A percentile compares a stretch with the other conserved stretches of the same genome.
Conservation (phyloP, 768 basidiomycete genomes). For the Chalciporus sphaerocephalus region DNA sequence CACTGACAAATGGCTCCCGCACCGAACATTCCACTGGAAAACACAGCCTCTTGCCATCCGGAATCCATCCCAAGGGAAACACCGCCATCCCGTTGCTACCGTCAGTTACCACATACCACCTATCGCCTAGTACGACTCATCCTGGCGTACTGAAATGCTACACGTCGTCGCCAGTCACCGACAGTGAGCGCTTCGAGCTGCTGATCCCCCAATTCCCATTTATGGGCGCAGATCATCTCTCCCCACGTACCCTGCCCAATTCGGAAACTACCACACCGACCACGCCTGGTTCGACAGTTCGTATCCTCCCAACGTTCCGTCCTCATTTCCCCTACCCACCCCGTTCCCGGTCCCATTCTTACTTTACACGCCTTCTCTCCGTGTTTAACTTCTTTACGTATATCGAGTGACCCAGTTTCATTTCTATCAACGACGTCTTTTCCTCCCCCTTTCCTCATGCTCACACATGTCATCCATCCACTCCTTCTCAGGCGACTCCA, state of each 20-base stretch:
- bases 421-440: too few species aligned
- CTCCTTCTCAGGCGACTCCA: conserved; percentile 2
- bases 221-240: conserved; percentile 25
- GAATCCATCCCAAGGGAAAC: conserved; percentile 11
- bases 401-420: background rate
- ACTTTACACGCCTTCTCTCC: conserved; percentile 12
- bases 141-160: too few species aligned
- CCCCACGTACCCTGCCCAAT: conserved; percentile 1
- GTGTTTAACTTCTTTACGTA: conserved; percentile 16
- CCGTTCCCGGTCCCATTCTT: conserved; percentile 6
- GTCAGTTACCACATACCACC: background rate
- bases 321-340: conserved; percentile 17
- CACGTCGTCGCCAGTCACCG: background rate
- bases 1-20: background rate
- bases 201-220: conserved; percentile 14
- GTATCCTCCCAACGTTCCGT: background rate
- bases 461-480: background rate
- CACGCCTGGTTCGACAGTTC: background rate
- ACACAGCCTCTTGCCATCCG: conserved; percentile 27
- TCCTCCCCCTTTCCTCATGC: background rate
- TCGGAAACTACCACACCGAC: background rate
- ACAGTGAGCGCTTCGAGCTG: background rate
- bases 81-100: conserved; percentile 3
- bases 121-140: background rate
- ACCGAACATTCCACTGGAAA: conserved; percentile 28